Evolutionary conservation across 169 alveolate genomes (phyloP).

Genomic region (Cryptosporidium sp.): DNA sequence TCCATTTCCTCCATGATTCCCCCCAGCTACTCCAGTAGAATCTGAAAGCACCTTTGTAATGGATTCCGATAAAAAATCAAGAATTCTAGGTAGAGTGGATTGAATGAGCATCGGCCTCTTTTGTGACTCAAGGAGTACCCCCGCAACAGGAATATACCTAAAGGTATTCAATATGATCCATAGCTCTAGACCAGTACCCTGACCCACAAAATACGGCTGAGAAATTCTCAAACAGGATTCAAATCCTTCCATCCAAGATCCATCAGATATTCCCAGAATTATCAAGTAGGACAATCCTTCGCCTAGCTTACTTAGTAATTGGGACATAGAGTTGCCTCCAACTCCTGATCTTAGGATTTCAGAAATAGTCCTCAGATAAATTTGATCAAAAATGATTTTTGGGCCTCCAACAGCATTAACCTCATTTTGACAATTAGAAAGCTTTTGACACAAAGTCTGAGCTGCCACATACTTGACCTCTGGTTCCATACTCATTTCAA

Average conservation of each 20-base stretch:
- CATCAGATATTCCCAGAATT: constrained; percentile 26
- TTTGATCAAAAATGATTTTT: constrained; percentile 18
- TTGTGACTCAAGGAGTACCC: constrained; percentile 5
- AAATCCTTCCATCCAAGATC: constrained; percentile 57
- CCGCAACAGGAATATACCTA: constrained; percentile 66
- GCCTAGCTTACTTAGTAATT: constrained; percentile 39
- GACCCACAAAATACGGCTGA: constrained; percentile 33
- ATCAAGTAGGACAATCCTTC: constrained; percentile 62
- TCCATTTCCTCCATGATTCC: not conserved
- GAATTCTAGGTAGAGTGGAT: constrained; percentile 26
- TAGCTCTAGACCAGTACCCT: constrained; percentile 19
- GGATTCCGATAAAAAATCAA: constrained; percentile 54
- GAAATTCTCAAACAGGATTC: constrained; percentile 50
- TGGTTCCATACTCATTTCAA: constrained; percentile 28
- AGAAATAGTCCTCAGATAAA: constrained; percentile 17
- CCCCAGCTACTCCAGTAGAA: not conserved
- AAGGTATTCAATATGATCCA: constrained; percentile 50
- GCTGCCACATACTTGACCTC: constrained; percentile 72
- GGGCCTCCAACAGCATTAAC: constrained; percentile 40
- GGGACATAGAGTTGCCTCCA: not conserved
- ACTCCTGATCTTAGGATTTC: not conserved
- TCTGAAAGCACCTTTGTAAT: not conserved
- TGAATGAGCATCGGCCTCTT: constrained; percentile 32
- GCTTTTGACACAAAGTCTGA: constrained; percentile 64
- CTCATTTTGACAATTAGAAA: constrained; percentile 25